Conservation (phyloP, 768 basidiomycete genomes). For the Naganishia kalamii region DNA sequence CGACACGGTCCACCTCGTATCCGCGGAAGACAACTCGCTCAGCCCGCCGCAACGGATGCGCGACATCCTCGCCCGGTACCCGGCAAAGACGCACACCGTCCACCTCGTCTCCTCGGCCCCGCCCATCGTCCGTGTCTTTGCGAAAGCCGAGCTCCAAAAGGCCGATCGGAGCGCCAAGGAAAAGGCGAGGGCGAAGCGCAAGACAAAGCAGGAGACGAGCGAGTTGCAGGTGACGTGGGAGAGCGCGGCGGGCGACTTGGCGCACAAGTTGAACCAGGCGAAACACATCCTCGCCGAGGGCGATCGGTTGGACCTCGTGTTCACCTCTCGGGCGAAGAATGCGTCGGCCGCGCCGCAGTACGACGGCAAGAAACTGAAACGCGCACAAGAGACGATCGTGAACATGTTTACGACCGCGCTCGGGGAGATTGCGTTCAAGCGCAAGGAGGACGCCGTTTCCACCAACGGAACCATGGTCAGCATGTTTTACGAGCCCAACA, state of each 20-base stretch:
- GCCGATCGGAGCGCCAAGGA: conserved; percentile 27
- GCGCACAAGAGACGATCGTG: conserved; percentile 32
- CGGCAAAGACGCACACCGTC: conserved; percentile 31
- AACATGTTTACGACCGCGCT: conserved; percentile 32
- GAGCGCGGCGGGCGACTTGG: conserved; percentile 36
- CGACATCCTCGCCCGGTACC: conserved; percentile 23
- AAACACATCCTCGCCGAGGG: conserved; percentile 33
- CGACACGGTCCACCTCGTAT: conserved; percentile 35
- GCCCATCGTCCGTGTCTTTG: conserved; percentile 37
- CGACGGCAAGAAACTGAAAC: conserved; percentile 23
- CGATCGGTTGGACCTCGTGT: conserved; percentile 37
- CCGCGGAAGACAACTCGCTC: conserved; percentile 29
- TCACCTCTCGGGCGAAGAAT: conserved; percentile 28
- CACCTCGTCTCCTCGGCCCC: conserved; percentile 31
- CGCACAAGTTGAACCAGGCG: conserved; percentile 34
- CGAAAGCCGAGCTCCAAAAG: conserved; percentile 28
- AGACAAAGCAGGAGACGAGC: conserved; percentile 33
- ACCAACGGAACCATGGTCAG: conserved; percentile 24
- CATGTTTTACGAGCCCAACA: conserved; percentile 26
- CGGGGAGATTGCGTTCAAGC: conserved; percentile 28
- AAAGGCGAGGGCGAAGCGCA: conserved; percentile 27
- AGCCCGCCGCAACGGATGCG: conserved; percentile 27
- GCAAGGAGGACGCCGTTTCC: conserved; percentile 33
- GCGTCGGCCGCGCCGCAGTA: conserved; percentile 15
- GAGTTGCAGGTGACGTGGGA: conserved; percentile 44